Base-by-base conservation (phyloP, 208 protist genomes). In the Leishmania amazonensis region DNA sequence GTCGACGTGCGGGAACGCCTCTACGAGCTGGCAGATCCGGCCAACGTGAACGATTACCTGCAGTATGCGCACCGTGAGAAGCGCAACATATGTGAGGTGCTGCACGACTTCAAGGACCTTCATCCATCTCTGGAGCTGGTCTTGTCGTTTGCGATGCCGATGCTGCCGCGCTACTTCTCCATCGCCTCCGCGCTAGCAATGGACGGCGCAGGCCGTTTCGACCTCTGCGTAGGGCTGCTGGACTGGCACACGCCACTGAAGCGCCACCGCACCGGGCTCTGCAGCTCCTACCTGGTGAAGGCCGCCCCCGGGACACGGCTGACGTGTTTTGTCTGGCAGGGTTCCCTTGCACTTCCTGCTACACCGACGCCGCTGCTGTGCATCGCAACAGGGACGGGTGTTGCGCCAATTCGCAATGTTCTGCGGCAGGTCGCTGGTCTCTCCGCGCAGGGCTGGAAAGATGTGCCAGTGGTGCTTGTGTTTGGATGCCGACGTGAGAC, bases 31-130 rank as follows among this genome's bases (percentile, higher is more conserved):
- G 86, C 91, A 19, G 87, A 90, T 67, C 86, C 90, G 31, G 75
- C 81, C 17, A 71, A 90, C 75, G 76, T 91, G 38, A 88, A 91
- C 81, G 93, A 95, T 42, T 98, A 94, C 79, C 87, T 97, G 53
- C 79, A 83, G 49, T 98, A 98, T 81, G 87, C 88, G 35, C 85
- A 97, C 80, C 90, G 93, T 38, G 95, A 98, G 84, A 98, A 98
- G 84, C 89, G 95, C 53, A 98, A 96, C 83, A 81, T 95, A 24
- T 90, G 91, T 47, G 95, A 98, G 85, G 93, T 98, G n/a, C 85
- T 98, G 45, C 83, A 86, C 64, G 95, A 98, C 86, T 98, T 96
- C 79, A 81, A 80, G 38, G 54, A 80, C 19, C 74, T 96, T 64
- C 85, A 80, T 11, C 90, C 90, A 11, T 86, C 89, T 38, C 88